Evolutionary conservation across 352 stramenopile species (phyloP).

Genomic region (Globisporangium paroecandrum): DNA sequence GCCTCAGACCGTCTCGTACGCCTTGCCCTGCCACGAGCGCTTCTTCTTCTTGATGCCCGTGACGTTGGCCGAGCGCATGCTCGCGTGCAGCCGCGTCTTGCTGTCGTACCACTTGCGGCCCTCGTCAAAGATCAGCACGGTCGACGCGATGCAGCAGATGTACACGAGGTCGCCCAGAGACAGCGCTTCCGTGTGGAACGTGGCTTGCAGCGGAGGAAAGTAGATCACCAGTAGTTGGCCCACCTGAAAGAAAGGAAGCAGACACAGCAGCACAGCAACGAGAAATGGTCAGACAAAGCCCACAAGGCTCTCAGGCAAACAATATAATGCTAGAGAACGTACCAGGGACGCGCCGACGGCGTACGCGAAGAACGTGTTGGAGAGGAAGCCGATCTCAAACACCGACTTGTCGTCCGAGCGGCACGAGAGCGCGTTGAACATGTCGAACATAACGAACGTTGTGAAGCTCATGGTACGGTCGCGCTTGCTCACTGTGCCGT

Average conservation of each 20-base stretch:
- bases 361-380: constrained; percentile 93
- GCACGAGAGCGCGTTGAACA: constrained; percentile 97
- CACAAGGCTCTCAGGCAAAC: neutral
- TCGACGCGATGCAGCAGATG: constrained; percentile 90
- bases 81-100: constrained; percentile 29
- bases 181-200: constrained; percentile 97
- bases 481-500: constrained; percentile 89
- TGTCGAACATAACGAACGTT: constrained; percentile 98
- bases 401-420: constrained; percentile 93
- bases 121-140: constrained; percentile 92
- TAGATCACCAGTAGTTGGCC: constrained; percentile 97
- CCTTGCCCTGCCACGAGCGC: constrained; percentile 59
- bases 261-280: constrained; percentile 6
- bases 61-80: constrained; percentile 26
- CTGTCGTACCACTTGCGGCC: constrained; percentile 86
- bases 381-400: constrained; percentile 89
- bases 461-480: constrained; percentile 99
- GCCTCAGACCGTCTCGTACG: constrained; percentile 59
- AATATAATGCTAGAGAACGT: constrained; percentile 11
- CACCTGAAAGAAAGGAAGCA: constrained; percentile 27
- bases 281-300: neutral
- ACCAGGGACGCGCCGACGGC: constrained; percentile 90
- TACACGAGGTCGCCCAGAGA: constrained; percentile 90
- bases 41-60: constrained; percentile 32
- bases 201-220: constrained; percentile 92